Percentiles rank a stretch among this genome's conserved stretches.
These are phyloP conservation scores for Yarrowia alimentaria DNA, from an alignment of 805 yeast species.

Conservation along the genomic window DNA sequence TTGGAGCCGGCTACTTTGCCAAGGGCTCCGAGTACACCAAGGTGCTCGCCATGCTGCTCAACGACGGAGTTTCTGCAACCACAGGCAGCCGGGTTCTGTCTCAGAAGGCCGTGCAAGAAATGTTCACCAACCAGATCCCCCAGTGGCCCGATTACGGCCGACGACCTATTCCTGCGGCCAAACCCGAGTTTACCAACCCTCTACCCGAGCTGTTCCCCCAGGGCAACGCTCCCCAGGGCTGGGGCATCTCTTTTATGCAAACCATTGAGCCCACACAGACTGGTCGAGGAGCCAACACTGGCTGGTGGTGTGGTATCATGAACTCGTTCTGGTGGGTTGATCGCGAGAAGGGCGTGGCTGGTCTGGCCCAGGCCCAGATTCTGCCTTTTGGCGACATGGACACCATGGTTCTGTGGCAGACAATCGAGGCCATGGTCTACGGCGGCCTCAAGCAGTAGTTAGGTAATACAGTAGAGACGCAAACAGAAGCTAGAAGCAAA, in stretches of 20 bases:
- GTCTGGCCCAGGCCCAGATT: constrained; percentile 39
- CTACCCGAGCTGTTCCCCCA: constrained; percentile 32
- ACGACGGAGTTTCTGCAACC: constrained; percentile 44
- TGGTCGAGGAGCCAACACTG: constrained; percentile 42
- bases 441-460: not conserved
- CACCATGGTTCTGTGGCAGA: constrained; percentile 4
- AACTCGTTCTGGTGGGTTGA: constrained; percentile 47
- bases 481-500: no score
- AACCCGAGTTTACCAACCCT: constrained; percentile 29
- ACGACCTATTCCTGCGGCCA: constrained; percentile 30
- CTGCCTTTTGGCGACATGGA: constrained; percentile 41
- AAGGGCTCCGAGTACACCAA: constrained; percentile 45
- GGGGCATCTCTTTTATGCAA: constrained; percentile 40
- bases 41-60: constrained; percentile 45
- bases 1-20: constrained; percentile 48
- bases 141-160: constrained; percentile 34
- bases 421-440: constrained; percentile 14
- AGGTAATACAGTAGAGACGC: no score
- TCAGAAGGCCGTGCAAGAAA: constrained; percentile 40
- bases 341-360: constrained; percentile 42
- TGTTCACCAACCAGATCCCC: constrained; percentile 42
- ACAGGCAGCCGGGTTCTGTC: constrained; percentile 41
- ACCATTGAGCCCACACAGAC: constrained; percentile 34
- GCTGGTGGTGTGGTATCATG: constrained; percentile 46
- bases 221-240: constrained; percentile 35